A percentile compares a stretch with the other conserved stretches of the same genome.
Evolutionary conservation across 164 flowering plant genomes (phyloP).

Genomic region (Cinnamomum micranthum): DNA sequence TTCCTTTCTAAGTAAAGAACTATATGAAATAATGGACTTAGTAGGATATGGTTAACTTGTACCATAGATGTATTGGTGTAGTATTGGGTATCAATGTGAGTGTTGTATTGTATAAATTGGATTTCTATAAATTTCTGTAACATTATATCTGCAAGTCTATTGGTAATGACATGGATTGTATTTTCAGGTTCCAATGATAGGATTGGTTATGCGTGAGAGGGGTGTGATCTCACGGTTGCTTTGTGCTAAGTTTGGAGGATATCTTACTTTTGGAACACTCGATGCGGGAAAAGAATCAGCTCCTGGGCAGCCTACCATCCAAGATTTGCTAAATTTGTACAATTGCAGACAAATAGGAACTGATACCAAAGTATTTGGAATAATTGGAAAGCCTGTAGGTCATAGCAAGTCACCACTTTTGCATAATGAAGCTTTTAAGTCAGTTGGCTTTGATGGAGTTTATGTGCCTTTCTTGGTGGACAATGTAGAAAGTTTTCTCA

Average conservation of each 20-base stretch:
- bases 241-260: slow-evolving; percentile 91
- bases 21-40: too few relatives aligned
- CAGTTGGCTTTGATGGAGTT: slow-evolving; percentile 77
- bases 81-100: too few relatives aligned
- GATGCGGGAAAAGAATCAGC: slow-evolving; percentile 77
- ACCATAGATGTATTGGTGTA: too few relatives aligned
- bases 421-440: slow-evolving; percentile 69
- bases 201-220: slow-evolving; percentile 86
- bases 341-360: slow-evolving; percentile 64
- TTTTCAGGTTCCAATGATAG: slow-evolving; percentile 84
- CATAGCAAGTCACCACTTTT: slow-evolving; percentile 89
- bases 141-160: neutral
- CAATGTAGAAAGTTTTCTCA: slow-evolving; percentile 58
- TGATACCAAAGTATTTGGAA: slow-evolving; percentile 82
- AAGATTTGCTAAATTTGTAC: slow-evolving; percentile 66
- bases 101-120: neutral
- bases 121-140: neutral
- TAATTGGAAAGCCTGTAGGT: slow-evolving; percentile 91
- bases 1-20: too few relatives aligned
- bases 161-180: slow-evolving; percentile 11
- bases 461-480: slow-evolving; percentile 85
- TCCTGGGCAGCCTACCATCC: slow-evolving; percentile 88
- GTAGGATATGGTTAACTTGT: too few relatives aligned
- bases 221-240: slow-evolving; percentile 86
- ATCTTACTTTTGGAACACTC: slow-evolving; percentile 85